Evolutionary conservation across 306 rosid genomes (phyloP), one percentile per base, ranked within the genome.

Genomic region (Quercus parvula): DNA sequence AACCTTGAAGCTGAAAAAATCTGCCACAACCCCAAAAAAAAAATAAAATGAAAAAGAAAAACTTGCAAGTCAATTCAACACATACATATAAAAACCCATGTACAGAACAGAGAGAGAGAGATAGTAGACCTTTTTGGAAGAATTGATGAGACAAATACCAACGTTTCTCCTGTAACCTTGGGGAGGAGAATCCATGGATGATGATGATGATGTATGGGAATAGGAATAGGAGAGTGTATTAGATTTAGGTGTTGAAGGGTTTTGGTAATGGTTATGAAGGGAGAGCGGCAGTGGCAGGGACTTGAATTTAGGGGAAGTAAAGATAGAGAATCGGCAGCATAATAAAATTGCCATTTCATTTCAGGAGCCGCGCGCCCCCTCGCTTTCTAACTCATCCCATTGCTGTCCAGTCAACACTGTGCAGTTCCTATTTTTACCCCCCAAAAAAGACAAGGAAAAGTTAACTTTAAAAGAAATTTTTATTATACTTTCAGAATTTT

Each of bases 111-210:
- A 49, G 54, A 12, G 52, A 46, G 49, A 31, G 6, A 25, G 4
- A 22, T n/a, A 7, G 33, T 31, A 18, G 4, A 90, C 96, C 93
- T 91, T 90, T 78, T 84, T 95, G n/a, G 88, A 84, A 64, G 78
- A 63, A 63, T 92, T 91, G 64, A 92, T 76, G 84, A 95, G 97
- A 55, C 96, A 95, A 24, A 95, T 83, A n/a, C 94, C 97, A 27
- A 89, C 98, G 79, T 95, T 95, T 74, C 82, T 86, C 54, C 97
- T 89, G 73, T 92, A 95, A 71, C 97, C 97, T 85, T 87, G 75
- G 4, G 98, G 98, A 72, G 99, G 87, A 74, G 86, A 79, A 79
- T 95, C 98, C 99, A 95, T 95, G 18, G 97, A 82, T 49, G 67
- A 0, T 6, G 81, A 56, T 1, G 44, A 1, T 7, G 44, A 38